Base-by-base conservation (phyloP, 345 rosid species). In the Balakata baccata region DNA sequence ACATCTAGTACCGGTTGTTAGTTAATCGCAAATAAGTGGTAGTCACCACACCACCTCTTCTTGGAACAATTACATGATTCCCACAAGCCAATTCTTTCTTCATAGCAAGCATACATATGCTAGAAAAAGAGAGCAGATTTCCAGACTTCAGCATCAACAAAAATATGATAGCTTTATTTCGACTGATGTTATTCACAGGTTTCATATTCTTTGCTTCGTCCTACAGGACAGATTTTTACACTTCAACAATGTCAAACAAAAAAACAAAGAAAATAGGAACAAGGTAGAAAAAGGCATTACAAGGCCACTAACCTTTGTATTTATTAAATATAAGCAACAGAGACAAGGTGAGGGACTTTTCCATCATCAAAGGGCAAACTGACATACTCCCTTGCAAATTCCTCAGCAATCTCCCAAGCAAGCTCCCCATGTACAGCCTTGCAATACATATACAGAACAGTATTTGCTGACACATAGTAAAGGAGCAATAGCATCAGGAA, bases 311-410 rank as follows among this genome's bases (percentile, higher is more conserved):
- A 72, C 80, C 49, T 46, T 49, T 4, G 17, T 11, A 3, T 11
- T 22, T 50, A 81, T 69, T 71, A 76, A 64, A 64, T 45, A 39
- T 68, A 78, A 56, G 52, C 79, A 58, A 81, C 75, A 47, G 79
- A 88, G 62, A 89, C 86, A 72, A 88, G 79, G 83, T 82, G 88
- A 78, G 94, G 93, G 57, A 80, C 91, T 83, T 94, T 92, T 34
- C 79, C 86, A 22, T 87, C 88, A 59, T 87, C 91, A 72, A 89
- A 88, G 64, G 97, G 98, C 84, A 92, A 85, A 49, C 93, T 86
- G 3, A 87, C 86, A 54, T 89, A 90, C 52, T 87, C 90, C 53
- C 84, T 75, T 0, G 89, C 85, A 77, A 90, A 86, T 72, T 92
- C 95, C 75, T 87, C 85, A 5, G 93, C 95, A 12, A 93, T 89